A percentile compares a stretch with the other conserved stretches of the same genome.
Evolutionary conservation across 805 yeast genomes (phyloP).

Genomic region (Candida rishiriensis): DNA sequence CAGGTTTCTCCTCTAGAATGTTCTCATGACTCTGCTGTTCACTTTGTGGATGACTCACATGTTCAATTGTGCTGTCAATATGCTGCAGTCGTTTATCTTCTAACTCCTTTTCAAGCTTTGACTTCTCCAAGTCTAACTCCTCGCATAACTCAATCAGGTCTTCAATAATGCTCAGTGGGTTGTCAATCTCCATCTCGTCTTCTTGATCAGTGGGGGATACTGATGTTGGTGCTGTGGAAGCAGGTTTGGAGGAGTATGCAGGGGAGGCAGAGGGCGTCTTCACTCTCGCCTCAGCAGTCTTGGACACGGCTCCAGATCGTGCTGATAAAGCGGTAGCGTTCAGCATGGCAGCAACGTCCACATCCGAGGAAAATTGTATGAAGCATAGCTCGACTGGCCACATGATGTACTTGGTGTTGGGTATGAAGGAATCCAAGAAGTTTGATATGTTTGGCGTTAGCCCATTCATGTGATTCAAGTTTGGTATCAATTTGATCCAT

Average conservation of each 20-base stretch:
- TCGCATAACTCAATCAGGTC: slow-evolving; percentile 23
- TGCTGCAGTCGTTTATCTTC: neutral
- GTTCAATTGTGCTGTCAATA: neutral
- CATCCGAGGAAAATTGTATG: slow-evolving; percentile 42
- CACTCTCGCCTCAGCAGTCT: too few species aligned
- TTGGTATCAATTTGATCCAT: slow-evolving; percentile 71
- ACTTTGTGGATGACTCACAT: neutral
- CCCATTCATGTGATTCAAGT: slow-evolving; percentile 62
- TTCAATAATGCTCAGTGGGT: slow-evolving; percentile 26
- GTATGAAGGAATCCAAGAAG: slow-evolving; percentile 35
- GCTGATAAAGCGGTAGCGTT: too few species aligned
- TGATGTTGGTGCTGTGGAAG: too few species aligned
- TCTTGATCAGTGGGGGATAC: neutral
- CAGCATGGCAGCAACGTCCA: slow-evolving; percentile 7
- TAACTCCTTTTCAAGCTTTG: slow-evolving; percentile 7
- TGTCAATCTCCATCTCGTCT: slow-evolving; percentile 10
- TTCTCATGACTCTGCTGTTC: neutral
- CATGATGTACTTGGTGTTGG: slow-evolving; percentile 48
- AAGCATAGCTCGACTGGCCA: slow-evolving; percentile 74
- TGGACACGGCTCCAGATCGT: too few species aligned
- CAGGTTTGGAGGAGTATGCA: too few species aligned
- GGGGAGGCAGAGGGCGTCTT: too few species aligned
- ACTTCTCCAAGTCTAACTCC: slow-evolving; percentile 7
- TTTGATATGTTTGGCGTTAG: slow-evolving; percentile 58
- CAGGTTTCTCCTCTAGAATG: neutral